Base-by-base conservation (phyloP, 2,329 filamentous ascomycete genomes). In the Xylariaceae sp. region DNA sequence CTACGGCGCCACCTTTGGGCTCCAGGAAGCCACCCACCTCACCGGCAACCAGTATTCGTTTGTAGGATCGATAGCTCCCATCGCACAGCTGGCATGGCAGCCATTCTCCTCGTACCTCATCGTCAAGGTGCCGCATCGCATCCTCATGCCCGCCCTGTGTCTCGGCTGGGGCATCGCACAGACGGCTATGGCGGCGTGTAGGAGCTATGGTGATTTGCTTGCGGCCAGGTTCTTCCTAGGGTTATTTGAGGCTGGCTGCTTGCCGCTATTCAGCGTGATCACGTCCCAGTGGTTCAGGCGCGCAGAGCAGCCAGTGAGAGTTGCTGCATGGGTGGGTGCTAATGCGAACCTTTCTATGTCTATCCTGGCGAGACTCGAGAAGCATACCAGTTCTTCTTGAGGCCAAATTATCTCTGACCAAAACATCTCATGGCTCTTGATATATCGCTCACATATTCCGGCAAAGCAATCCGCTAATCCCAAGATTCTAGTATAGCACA, bases 281-380 rank as follows among this genome's bases (percentile, higher is more conserved):
- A 78, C 76, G 1, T 70, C 74, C 41, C 79, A 80, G 74, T 83
- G 78, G 78, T 83, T 75, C 66, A 68, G 74, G 32, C 68, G 77
- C 38, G 66, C 69, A 43, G 78, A 82, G 50, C 78, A 82, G 56
- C 79, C 78, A 0, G 56, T 75, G 37, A 63, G 78, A 3, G 74
- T 76, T 11, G 72, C 73, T 8, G 68, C 70, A 2, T 82, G 78
- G 78, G 6, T 26, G 6, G 22, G n/a, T n/a, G n/a, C n/a, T n/a
- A n/a, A n/a, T n/a, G n/a, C n/a, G n/a, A n/a, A n/a, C n/a, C n/a
- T n/a, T n/a, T n/a, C n/a, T n/a, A n/a, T n/a, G n/a, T n/a, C n/a
- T n/a, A n/a, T n/a, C n/a, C n/a, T n/a, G n/a, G n/a, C n/a, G n/a
- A n/a, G n/a, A n/a, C n/a, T n/a, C n/a, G n/a, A n/a, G n/a, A n/a